phyloP scores from a whole-genome alignment of 2,329 filamentous ascomycete species.

The Phyllosticta capitalensis region DNA sequence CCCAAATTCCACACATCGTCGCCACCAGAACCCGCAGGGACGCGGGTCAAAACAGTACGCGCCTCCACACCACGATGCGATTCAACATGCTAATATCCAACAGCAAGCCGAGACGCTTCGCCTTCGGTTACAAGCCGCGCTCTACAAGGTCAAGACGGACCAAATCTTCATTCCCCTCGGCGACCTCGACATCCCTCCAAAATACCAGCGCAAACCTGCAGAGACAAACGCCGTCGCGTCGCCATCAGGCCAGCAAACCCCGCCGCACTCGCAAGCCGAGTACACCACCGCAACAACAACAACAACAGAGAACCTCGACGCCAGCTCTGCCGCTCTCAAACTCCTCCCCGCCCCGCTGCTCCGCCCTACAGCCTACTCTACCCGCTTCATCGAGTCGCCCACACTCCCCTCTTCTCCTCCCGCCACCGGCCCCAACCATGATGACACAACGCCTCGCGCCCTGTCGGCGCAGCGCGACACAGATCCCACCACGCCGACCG shows the following conservation, averaged over 20 bases:
- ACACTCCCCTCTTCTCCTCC: slow-evolving; percentile 5
- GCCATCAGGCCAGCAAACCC: slow-evolving; percentile 16
- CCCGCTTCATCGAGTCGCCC: slow-evolving; percentile 24
- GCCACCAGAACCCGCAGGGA: slow-evolving; percentile 2
- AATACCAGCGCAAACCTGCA: slow-evolving; percentile 15
- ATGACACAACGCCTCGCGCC: slow-evolving; percentile 15
- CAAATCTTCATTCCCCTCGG: slow-evolving; percentile 59
- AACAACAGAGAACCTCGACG: slow-evolving; percentile 22
- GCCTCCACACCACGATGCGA: neutral
- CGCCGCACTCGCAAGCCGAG: slow-evolving; percentile 16
- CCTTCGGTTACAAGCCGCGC: slow-evolving; percentile 59
- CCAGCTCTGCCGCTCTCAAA: slow-evolving; percentile 10
- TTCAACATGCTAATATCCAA: neutral
- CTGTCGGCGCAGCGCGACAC: slow-evolving; percentile 6
- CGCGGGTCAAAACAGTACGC: neutral
- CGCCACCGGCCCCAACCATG: neutral
- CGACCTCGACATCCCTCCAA: slow-evolving; percentile 35
- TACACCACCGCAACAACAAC: slow-evolving; percentile 17
- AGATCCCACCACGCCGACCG: slow-evolving; percentile 11
- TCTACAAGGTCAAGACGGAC: slow-evolving; percentile 66
- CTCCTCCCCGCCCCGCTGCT: slow-evolving; percentile 31
- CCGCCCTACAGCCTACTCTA: slow-evolving; percentile 29
- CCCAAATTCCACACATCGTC: neutral
- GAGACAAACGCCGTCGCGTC: slow-evolving; percentile 18
- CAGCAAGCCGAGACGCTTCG: slow-evolving; percentile 57